These are phyloP conservation scores for Jasminum sambac DNA, from an alignment of 257 asterid genomes.

Conservation along the genomic window DNA sequence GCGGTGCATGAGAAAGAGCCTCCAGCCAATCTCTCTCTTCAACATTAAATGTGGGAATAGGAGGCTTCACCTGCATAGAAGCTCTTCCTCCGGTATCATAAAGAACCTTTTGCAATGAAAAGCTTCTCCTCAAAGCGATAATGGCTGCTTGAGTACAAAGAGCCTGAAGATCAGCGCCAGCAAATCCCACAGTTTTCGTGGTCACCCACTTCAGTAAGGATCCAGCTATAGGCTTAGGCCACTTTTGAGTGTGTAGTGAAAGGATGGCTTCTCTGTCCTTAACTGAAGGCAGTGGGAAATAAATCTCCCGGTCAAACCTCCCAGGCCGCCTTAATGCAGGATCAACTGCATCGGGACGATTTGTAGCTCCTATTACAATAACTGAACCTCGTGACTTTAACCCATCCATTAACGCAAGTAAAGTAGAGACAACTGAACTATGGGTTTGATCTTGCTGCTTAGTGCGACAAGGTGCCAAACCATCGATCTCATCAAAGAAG, in stretches of 20 bases:
- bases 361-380: conserved; percentile 96
- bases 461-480: conserved; percentile 95
- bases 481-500: conserved; percentile 98
- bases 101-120: conserved; percentile 82
- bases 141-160: conserved; percentile 98
- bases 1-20: conserved; percentile 81
- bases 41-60: conserved; percentile 71
- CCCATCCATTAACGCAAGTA: conserved; percentile 99
- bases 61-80: conserved; percentile 38
- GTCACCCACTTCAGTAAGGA: conserved; percentile 83
- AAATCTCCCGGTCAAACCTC: conserved; percentile 94
- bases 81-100: conserved; percentile 54
- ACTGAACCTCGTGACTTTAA: conserved; percentile 96
- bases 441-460: conserved; percentile 97
- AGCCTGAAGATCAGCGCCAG: conserved; percentile 99
- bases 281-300: conserved; percentile 87
- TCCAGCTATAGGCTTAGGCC: conserved; percentile 91
- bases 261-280: conserved; percentile 93
- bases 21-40: conserved; percentile 96
- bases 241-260: conserved; percentile 80
- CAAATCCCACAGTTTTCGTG: conserved; percentile 84
- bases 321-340: conserved; percentile 99
- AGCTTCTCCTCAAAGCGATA: conserved; percentile 75
- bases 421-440: conserved; percentile 96
- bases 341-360: conserved; percentile 97